A percentile compares a stretch with the other conserved stretches of the same genome.
Evolutionary conservation across 805 yeast species (phyloP).

Genomic region (Ogataea henricii): DNA sequence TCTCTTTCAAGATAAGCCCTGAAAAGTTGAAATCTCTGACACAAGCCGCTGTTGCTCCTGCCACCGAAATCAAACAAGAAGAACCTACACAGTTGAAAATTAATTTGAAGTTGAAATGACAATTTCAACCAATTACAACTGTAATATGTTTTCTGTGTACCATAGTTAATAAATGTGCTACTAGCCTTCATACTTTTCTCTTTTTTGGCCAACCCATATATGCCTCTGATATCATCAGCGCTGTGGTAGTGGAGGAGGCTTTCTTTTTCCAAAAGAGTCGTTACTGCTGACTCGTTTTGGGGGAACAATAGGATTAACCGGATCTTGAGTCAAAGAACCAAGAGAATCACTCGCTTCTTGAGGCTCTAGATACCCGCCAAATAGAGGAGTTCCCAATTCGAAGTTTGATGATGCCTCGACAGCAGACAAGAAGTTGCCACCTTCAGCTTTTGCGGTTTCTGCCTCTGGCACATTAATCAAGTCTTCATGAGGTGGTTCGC

Average conservation of each 20-base stretch:
- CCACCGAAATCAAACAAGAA: background rate
- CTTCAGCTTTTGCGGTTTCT: background rate
- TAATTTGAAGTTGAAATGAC: constrained; percentile 23
- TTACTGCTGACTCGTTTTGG: background rate
- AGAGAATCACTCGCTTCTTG: background rate
- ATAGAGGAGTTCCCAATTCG: background rate
- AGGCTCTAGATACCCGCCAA: background rate
- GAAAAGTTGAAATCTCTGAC: constrained; percentile 6
- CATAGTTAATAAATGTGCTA: constrained; percentile 5
- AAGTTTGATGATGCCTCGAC: background rate
- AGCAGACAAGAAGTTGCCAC: background rate
- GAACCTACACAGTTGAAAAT: constrained; percentile 17
- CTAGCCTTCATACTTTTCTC: no score
- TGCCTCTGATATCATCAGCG: constrained; percentile 10
- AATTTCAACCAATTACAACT: background rate
- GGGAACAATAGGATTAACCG: background rate
- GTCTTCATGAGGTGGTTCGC: background rate
- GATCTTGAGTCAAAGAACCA: background rate
- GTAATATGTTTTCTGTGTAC: constrained; percentile 7
- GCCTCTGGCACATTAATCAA: background rate
- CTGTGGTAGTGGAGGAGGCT: constrained; percentile 24
- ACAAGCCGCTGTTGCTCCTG: background rate
- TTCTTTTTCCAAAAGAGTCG: constrained; percentile 1
- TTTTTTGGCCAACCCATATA: no score
- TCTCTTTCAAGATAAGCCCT: constrained; percentile 14